Evolutionary conservation across 2,329 filamentous ascomycete species (phyloP).

Genomic region (Aspergillus neotritici): DNA sequence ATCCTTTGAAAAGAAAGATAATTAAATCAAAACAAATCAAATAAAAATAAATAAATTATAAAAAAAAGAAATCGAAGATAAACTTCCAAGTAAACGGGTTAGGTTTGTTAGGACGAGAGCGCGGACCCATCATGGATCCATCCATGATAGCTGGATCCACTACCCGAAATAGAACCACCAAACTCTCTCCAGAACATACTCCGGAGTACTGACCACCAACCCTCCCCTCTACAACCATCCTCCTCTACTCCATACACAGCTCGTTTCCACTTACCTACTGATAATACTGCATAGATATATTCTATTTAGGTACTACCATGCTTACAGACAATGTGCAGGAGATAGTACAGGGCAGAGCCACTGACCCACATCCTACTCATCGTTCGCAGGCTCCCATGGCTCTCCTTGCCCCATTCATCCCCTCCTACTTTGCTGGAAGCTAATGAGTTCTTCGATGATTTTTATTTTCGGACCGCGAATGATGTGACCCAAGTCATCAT

Average conservation of each 20-base stretch:
- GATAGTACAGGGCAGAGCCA: slow-evolving; percentile 3
- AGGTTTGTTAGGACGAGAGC: too few relatives aligned
- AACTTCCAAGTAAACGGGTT: too few relatives aligned
- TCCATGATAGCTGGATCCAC: too few relatives aligned
- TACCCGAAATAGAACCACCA: too few relatives aligned
- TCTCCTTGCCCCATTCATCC: slow-evolving; percentile 3
- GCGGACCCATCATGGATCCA: too few relatives aligned
- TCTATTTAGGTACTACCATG: background rate
- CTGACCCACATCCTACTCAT: slow-evolving; percentile 9
- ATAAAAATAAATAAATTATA: too few relatives aligned
- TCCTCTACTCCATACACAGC: background rate
- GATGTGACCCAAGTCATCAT: slow-evolving; percentile 12
- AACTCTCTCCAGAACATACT: too few relatives aligned
- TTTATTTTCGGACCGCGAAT: slow-evolving; percentile 10
- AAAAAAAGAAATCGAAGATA: too few relatives aligned
- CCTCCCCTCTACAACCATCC: background rate
- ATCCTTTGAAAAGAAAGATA: too few relatives aligned
- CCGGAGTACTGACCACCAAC: too few relatives aligned
- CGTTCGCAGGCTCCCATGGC: slow-evolving; percentile 10
- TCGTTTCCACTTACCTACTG: background rate
- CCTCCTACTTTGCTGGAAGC: slow-evolving; percentile 5
- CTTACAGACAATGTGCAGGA: slow-evolving; percentile 7
- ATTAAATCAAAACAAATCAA: too few relatives aligned
- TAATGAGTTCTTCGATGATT: slow-evolving; percentile 5
- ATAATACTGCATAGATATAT: too few relatives aligned